Percentiles rank a stretch among this genome's conserved stretches.
Evolutionary conservation across 495 filamentous ascomycete species (phyloP).

Genomic region (Neohortaea acidophila): DNA sequence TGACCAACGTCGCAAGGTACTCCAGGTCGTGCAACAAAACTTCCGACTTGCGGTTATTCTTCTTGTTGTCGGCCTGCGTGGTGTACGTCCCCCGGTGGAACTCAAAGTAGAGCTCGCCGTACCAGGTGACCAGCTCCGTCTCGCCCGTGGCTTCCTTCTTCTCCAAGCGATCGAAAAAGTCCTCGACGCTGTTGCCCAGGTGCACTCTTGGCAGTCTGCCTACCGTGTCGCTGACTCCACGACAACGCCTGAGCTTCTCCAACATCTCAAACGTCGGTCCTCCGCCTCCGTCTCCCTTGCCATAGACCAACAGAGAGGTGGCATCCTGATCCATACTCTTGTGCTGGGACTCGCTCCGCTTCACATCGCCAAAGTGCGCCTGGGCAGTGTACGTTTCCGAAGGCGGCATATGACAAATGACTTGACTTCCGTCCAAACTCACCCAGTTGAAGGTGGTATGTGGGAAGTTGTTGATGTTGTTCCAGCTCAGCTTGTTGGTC

Average conservation of each 20-base stretch:
- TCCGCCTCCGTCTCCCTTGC: constrained; percentile 90
- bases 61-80: constrained; percentile 92
- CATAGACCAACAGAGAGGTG: constrained; percentile 79
- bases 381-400: constrained; percentile 88
- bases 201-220: constrained; percentile 68
- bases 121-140: constrained; percentile 82
- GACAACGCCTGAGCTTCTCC: constrained; percentile 88
- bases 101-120: constrained; percentile 95
- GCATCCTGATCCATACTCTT: constrained; percentile 87
- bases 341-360: constrained; percentile 76
- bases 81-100: constrained; percentile 94
- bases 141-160: constrained; percentile 48
- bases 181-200: constrained; percentile 85
- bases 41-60: constrained; percentile 77
- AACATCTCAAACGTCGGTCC: constrained; percentile 87
- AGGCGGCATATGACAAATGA: constrained; percentile 93
- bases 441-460: constrained; percentile 99
- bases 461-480: constrained; percentile 98
- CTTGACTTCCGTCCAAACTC: constrained; percentile 81
- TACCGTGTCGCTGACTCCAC: constrained; percentile 77
- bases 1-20: constrained; percentile 73
- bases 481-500: constrained; percentile 91
- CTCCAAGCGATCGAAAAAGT: constrained; percentile 80
- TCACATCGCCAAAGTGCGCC: constrained; percentile 92
- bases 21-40: constrained; percentile 75